Conservation (phyloP, 352 stramenopile species). For the Thalassiosira allenii region DNA sequence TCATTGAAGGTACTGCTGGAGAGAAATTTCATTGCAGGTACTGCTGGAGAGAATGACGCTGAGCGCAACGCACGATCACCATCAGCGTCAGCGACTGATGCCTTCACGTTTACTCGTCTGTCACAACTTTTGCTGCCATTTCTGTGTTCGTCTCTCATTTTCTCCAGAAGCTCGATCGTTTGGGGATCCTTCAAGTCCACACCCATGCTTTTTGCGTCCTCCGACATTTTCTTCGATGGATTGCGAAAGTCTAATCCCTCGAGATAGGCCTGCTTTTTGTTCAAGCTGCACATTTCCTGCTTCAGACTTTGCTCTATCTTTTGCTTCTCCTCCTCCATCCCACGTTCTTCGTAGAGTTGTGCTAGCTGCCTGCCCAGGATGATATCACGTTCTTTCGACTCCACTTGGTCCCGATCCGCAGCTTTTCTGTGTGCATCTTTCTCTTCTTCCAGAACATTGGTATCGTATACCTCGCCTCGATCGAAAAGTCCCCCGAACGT, state of each 20-base stretch:
- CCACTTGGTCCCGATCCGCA: slow-evolving; percentile 11
- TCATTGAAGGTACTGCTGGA: too few species aligned
- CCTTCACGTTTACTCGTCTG: too few species aligned
- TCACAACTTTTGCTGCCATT: too few species aligned
- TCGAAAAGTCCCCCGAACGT: slow-evolving; percentile 54
- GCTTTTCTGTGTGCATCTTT: slow-evolving; percentile 10
- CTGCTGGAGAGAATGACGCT: too few species aligned
- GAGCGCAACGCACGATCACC: too few species aligned
- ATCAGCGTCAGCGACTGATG: too few species aligned
- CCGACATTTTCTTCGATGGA: slow-evolving; percentile 56
- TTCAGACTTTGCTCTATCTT: slow-evolving; percentile 42
- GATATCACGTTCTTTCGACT: slow-evolving; percentile 45
- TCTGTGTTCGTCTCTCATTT: slow-evolving; percentile 18
- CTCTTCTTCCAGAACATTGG: slow-evolving; percentile 32
- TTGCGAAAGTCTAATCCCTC: slow-evolving; percentile 54
- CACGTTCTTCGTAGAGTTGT: slow-evolving; percentile 49
- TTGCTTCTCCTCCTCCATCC: slow-evolving; percentile 42
- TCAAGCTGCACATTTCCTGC: not conserved
- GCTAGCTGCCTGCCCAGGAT: slow-evolving; percentile 35
- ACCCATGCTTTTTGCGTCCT: slow-evolving; percentile 52
- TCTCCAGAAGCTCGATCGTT: slow-evolving; percentile 43
- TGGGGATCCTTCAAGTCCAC: slow-evolving; percentile 53
- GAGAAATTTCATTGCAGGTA: too few species aligned
- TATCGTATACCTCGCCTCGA: slow-evolving; percentile 48
- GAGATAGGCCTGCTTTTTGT: not conserved